These are phyloP conservation scores for Candida michaelii DNA, from an alignment of 805 yeast genomes.

Conservation along the genomic window DNA sequence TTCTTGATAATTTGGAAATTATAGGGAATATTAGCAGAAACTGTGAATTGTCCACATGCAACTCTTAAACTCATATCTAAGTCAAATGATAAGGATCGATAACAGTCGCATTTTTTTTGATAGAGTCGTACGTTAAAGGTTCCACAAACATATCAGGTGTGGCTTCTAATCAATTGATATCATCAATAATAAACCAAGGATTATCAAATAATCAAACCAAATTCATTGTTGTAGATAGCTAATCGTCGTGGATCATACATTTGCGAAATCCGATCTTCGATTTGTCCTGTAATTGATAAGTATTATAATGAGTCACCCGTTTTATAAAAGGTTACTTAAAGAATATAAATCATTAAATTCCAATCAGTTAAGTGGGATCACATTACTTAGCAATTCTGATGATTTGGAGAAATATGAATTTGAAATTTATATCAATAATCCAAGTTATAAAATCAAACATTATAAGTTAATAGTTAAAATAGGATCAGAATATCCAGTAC, in stretches of 20 bases:
- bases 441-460: conserved; percentile 18
- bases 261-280: not conserved
- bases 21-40: conserved; percentile 57
- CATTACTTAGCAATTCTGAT: conserved; percentile 19
- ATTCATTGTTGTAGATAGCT: too few relatives aligned
- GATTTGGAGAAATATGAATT: conserved; percentile 23
- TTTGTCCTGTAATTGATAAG: too few relatives aligned
- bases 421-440: conserved; percentile 18
- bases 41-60: conserved; percentile 69
- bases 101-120: conserved; percentile 4
- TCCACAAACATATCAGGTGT: too few relatives aligned
- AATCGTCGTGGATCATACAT: too few relatives aligned
- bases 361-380: conserved; percentile 23
- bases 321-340: conserved; percentile 27
- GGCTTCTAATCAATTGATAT: too few relatives aligned
- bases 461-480: conserved; percentile 45
- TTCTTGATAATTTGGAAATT: conserved; percentile 62
- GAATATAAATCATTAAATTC: conserved; percentile 22
- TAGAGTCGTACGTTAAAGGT: too few relatives aligned
- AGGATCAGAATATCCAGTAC: conserved; percentile 53
- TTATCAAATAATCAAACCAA: too few relatives aligned
- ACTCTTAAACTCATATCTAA: conserved; percentile 8
- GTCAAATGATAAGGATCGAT: not conserved
- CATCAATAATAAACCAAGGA: not conserved
- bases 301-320: conserved; percentile 30